Evolutionary conservation across 2,329 filamentous ascomycete species (phyloP), one percentile per base, ranked within the genome.

Genomic region (Colletotrichum higginsianum): DNA sequence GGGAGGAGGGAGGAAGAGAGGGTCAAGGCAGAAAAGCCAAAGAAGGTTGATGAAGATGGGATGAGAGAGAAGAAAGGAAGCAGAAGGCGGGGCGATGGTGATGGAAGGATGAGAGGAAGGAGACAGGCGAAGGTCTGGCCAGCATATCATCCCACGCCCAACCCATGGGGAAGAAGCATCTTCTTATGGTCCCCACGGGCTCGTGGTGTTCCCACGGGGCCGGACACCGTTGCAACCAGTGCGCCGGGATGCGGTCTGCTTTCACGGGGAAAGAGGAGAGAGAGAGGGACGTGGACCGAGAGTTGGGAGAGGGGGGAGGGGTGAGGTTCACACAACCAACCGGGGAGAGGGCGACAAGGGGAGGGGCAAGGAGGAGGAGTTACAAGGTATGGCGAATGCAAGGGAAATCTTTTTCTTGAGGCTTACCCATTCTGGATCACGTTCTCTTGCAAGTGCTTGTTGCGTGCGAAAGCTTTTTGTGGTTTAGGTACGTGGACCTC

Each of bases 111-210:
- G 61, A 52, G 42, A 63, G 15, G 53, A 52, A 44, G 58, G 46
- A 40, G 71, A 40, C 50, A 63, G 62, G 62, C 57, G 57, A 66
- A 44, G 67, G 67, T 56, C 62, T 66, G 62, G 67, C 55, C 56
- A 66, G 30, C 26, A 42, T 60, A 63, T 64, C 58, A 66, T 50
- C 71, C 66, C 61, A 67, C 67, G 61, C 58, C 62, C 65, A 58
- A 57, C 61, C 66, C 73, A 60, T 63, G 73, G 73, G 73, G 73
- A 71, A 73, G 57, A 55, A 65, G 55, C 55, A 61, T 57, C 63
- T 62, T 74, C 73, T 74, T 74, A 74, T 71, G 73, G 67, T 66
- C 71, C 71, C 73, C 73, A 66, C 64, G 66, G 71, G 71, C 66
- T 72, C 46, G 15, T 50, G 46, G 46, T 61, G 30, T 40, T 61